Evolutionary conservation across 495 filamentous ascomycete genomes (phyloP).

Genomic region (Daldinia bambusicola): DNA sequence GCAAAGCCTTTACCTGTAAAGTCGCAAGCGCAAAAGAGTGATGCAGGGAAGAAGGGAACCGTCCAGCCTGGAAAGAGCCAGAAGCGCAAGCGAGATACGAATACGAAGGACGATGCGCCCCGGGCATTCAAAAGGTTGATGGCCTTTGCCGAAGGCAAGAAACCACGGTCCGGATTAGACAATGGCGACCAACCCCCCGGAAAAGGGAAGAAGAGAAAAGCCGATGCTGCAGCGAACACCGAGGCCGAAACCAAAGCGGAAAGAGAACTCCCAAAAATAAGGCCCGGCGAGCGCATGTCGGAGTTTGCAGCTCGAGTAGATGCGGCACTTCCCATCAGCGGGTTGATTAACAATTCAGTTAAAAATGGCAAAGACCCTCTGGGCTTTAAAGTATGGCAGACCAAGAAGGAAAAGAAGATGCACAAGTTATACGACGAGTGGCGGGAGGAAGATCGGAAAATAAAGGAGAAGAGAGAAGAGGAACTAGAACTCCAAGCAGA

Average conservation of each 20-base stretch:
- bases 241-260: constrained; percentile 31
- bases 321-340: constrained; percentile 79
- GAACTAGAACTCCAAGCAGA: constrained; percentile 71
- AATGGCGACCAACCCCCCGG: constrained; percentile 63
- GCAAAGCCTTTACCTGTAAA: constrained; percentile 75
- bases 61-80: constrained; percentile 51
- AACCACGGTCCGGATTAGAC: constrained; percentile 72
- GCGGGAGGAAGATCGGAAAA: constrained; percentile 71
- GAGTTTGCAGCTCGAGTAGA: constrained; percentile 89
- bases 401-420: constrained; percentile 85
- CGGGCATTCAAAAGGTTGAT: constrained; percentile 86
- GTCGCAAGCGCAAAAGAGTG: constrained; percentile 45
- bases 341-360: constrained; percentile 64
- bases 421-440: constrained; percentile 82
- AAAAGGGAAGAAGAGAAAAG: constrained; percentile 62
- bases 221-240: constrained; percentile 5
- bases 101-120: constrained; percentile 78
- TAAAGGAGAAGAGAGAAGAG: constrained; percentile 68
- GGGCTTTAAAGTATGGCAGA: constrained; percentile 67
- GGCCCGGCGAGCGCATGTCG: constrained; percentile 80
- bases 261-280: constrained; percentile 69
- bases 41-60: constrained; percentile 41
- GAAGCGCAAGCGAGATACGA: constrained; percentile 60
- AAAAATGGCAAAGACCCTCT: constrained; percentile 61
- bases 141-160: constrained; percentile 69